phyloP scores from a whole-genome alignment of 257 asterid genomes.

The Solanum verrucosum region DNA sequence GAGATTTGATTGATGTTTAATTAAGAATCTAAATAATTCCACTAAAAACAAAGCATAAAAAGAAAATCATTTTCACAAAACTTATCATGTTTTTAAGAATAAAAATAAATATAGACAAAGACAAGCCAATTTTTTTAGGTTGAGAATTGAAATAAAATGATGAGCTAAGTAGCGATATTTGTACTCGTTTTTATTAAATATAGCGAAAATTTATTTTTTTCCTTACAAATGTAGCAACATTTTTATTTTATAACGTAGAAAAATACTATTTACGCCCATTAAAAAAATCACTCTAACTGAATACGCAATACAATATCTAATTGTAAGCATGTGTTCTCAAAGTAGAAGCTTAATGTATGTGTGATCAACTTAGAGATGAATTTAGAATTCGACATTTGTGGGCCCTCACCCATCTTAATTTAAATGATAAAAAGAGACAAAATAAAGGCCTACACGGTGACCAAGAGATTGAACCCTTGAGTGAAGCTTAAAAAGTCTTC shows the following conservation, averaged over 20 bases:
- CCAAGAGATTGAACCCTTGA: not conserved
- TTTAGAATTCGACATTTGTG: not conserved
- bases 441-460: too few relatives aligned
- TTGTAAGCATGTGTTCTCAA: too few relatives aligned
- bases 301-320: too few relatives aligned
- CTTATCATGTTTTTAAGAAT: not conserved
- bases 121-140: not conserved
- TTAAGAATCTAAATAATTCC: not conserved
- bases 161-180: not conserved
- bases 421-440: too few relatives aligned
- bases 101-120: not conserved
- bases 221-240: not conserved
- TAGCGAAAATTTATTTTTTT: not conserved
- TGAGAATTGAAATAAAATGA: not conserved
- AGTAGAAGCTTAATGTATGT: not conserved
- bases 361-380: not conserved
- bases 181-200: not conserved
- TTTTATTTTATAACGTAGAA: too few relatives aligned
- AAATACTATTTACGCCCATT: too few relatives aligned
- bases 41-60: not conserved
- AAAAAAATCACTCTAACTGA: too few relatives aligned
- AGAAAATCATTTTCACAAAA: not conserved
- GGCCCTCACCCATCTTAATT: not conserved
- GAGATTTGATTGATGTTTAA: not conserved
- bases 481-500: not conserved